Evolutionary conservation across 2,329 filamentous ascomycete species (phyloP).

Genomic region (Penicillium sclerotigenum): DNA sequence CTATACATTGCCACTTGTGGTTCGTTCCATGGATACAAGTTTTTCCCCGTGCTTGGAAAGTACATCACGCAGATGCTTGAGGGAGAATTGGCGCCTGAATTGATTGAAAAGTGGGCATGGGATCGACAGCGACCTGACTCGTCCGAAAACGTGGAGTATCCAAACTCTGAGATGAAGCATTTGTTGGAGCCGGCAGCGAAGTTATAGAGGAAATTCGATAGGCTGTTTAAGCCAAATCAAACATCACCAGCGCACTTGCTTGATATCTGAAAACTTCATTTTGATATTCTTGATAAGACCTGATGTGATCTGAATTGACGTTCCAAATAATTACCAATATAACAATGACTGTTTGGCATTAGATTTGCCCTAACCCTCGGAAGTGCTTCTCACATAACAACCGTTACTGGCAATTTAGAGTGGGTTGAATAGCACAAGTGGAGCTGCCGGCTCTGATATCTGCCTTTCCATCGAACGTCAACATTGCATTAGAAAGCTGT

Average conservation of each 20-base stretch:
- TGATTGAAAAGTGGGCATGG: constrained; percentile 30
- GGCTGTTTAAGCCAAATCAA: background rate
- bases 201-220: constrained; percentile 20
- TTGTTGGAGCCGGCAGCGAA: constrained; percentile 40
- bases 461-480: background rate
- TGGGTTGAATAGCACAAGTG: background rate
- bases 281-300: background rate
- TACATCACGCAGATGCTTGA: constrained; percentile 30
- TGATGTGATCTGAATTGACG: background rate
- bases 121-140: constrained; percentile 58
- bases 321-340: background rate
- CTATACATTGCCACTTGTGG: constrained; percentile 43
- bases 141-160: constrained; percentile 54
- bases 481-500: background rate
- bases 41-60: constrained; percentile 32
- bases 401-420: no score
- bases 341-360: background rate
- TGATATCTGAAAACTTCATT: no score
- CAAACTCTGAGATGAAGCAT: constrained; percentile 57
- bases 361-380: background rate
- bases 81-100: constrained; percentile 21
- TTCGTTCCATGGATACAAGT: constrained; percentile 31
- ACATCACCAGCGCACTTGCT: no score
- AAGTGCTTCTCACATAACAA: no score
- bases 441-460: background rate